Evolutionary conservation across 305 asterid species (phyloP).

Genomic region (Fraxinus dipetala): DNA sequence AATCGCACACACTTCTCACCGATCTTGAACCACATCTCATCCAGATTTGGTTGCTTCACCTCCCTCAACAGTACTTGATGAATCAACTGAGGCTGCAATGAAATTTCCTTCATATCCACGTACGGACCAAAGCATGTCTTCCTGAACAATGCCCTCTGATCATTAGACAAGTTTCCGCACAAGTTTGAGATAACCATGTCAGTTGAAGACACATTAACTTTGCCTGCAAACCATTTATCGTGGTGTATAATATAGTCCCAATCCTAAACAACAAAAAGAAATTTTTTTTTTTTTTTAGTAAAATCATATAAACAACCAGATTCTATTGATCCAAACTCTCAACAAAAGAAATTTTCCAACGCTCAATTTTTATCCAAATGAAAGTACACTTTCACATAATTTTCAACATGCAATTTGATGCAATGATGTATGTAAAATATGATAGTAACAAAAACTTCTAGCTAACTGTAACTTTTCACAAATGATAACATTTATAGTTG

Average conservation of each 20-base stretch:
- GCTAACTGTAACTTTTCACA: not conserved
- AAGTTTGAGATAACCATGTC: not conserved
- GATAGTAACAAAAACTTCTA: not conserved
- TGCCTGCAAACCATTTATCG: not conserved
- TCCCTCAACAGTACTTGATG: not conserved
- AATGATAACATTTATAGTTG: not conserved
- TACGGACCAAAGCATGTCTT: not conserved
- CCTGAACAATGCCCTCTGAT: not conserved
- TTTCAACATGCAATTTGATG: not conserved
- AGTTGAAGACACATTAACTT: not conserved
- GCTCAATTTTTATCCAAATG: not conserved
- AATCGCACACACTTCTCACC: not conserved
- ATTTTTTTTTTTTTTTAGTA: not conserved
- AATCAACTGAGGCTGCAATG: not conserved
- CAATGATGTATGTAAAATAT: not conserved
- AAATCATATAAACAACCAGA: not conserved
- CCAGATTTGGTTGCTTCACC: not conserved
- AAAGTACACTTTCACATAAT: not conserved
- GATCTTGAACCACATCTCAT: not conserved
- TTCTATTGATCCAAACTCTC: not conserved
- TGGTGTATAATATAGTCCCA: not conserved
- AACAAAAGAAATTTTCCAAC: not conserved
- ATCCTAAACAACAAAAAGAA: not conserved
- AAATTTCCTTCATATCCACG: not conserved
- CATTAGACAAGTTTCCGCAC: not conserved